A percentile compares a stretch with the other conserved stretches of the same genome.
Conservation (phyloP, 73 alveolate genomes). For the Stentor coeruleus region DNA sequence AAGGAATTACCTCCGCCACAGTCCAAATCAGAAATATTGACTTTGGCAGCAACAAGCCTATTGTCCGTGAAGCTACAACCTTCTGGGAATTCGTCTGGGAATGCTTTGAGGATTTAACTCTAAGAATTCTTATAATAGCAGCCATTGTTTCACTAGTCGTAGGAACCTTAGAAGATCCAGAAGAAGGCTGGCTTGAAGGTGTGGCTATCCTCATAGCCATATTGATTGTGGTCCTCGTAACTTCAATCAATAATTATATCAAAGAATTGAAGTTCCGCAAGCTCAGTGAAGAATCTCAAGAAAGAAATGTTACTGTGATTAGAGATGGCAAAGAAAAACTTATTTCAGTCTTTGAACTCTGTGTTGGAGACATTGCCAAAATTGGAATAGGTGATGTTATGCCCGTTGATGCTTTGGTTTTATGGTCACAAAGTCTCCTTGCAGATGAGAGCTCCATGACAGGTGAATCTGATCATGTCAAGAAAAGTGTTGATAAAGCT, state of each 20-base stretch:
- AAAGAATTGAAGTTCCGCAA: constrained; percentile 76
- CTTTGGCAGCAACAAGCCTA: too few relatives aligned
- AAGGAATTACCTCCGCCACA: too few relatives aligned
- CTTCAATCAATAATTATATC: constrained; percentile 84
- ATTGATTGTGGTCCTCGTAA: constrained; percentile 77
- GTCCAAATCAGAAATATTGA: too few relatives aligned
- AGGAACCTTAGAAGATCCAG: constrained; percentile 69
- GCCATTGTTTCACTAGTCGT: constrained; percentile 85
- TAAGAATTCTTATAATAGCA: constrained; percentile 85
- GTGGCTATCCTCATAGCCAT: constrained; percentile 88
- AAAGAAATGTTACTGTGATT: constrained; percentile 51
- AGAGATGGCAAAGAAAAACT: constrained; percentile 62
- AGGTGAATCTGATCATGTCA: constrained; percentile 58
- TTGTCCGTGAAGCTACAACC: constrained; percentile 27
- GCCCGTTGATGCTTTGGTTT: constrained; percentile 51
- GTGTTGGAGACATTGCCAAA: constrained; percentile 53
- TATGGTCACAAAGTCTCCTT: constrained; percentile 48
- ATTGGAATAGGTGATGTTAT: constrained; percentile 53
- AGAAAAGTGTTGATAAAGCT: constrained; percentile 33
- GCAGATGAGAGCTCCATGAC: constrained; percentile 58
- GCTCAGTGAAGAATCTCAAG: constrained; percentile 62
- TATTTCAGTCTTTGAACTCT: constrained; percentile 48
- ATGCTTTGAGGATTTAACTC: constrained; percentile 89
- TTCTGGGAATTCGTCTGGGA: constrained; percentile 62
- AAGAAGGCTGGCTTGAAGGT: constrained; percentile 98